Base-by-base conservation (phyloP, 768 basidiomycete species). In the Agrocybe pediades region DNA sequence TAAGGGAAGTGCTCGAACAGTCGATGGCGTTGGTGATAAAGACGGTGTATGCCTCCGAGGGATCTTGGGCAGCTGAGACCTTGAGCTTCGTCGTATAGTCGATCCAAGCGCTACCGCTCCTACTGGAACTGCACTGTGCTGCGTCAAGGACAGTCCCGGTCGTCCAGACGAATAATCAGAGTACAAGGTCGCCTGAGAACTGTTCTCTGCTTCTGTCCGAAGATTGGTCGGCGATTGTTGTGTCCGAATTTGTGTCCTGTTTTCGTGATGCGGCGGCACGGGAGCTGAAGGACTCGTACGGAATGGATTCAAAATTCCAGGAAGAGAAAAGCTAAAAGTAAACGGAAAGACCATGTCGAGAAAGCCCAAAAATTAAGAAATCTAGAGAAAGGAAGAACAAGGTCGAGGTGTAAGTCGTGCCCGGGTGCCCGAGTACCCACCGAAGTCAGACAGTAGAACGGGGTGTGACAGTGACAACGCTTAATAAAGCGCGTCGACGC, bases 261-360 rank as follows among this genome's bases (percentile, higher is more conserved):
- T 58, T 33, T 45, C 51, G 55, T 40, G 57, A 51, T 44, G 55
- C 21, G 76, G 50, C 23, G 42, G 46, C 19, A 54, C 39, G 25
- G 54, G 48, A 44, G 59, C 43, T 23, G 42, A 20, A 4, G 46
- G 21, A 6, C 19, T 20, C 27, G 49, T 29, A 9, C 42, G 64
- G 69, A 90, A 90, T 8, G 88, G 88, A 62, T 89, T 90, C 21
- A 75, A 67, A 48, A 88, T 63, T 6, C 86, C 87, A 4, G 88
- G 85, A 11, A 87, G 81, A 29, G 76, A 66, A 55, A 90, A 76
- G 15, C 68, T 81, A 74, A 91, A 91, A 46, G 87, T 88, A 65
- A 91, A 91, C 11, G 87, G 81, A 62, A 89, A 90, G 66, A 61
- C 48, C 65, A 66, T 67, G n/a, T 27, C 24, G 30, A 11, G 13